Conservation (phyloP, 805 yeast genomes). For the Ogataea philodendri region DNA sequence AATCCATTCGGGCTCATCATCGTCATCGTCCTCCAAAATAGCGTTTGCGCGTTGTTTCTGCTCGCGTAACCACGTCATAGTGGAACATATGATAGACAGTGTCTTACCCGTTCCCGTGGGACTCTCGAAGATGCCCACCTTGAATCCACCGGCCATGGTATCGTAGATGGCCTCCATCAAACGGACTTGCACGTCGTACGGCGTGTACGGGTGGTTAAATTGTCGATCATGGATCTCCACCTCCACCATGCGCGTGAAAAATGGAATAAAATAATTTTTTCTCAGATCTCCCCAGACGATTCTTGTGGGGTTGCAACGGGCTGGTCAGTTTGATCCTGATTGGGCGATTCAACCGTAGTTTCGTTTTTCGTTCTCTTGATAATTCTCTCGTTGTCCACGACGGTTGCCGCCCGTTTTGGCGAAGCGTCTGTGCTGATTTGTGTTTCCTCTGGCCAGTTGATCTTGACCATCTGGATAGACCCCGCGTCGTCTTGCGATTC, state of each 20-base stretch:
- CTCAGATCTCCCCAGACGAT: conserved; percentile 7
- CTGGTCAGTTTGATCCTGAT: conserved; percentile 1
- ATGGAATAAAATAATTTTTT: conserved; percentile 3
- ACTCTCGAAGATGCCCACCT: conserved; percentile 81
- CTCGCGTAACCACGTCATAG: conserved; percentile 70
- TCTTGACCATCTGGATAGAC: conserved; percentile 22
- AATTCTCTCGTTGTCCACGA: conserved; percentile 14
- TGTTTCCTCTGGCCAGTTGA: conserved; percentile 16
- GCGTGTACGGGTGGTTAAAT: conserved; percentile 76
- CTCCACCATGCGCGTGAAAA: conserved; percentile 19
- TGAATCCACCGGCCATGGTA: conserved; percentile 49
- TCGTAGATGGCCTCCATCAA: conserved; percentile 76
- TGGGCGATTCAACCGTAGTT: conserved; percentile 1
- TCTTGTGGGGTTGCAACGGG: conserved; percentile 1
- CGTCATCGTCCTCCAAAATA: conserved; percentile 30
- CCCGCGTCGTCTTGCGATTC: conserved; percentile 6
- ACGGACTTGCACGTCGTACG: conserved; percentile 74
- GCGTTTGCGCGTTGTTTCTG: conserved; percentile 38
- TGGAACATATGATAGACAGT: conserved; percentile 77
- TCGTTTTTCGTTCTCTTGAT: conserved; percentile 22
- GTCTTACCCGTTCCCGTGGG: conserved; percentile 98
- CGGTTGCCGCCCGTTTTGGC: conserved; percentile 18
- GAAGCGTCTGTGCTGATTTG: conserved; percentile 12
- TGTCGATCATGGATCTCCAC: conserved; percentile 19
- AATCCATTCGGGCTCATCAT: conserved; percentile 44